These are phyloP conservation scores for Saccharomycopsis guyanensis DNA, from an alignment of 805 yeast genomes.

Conservation along the genomic window DNA sequence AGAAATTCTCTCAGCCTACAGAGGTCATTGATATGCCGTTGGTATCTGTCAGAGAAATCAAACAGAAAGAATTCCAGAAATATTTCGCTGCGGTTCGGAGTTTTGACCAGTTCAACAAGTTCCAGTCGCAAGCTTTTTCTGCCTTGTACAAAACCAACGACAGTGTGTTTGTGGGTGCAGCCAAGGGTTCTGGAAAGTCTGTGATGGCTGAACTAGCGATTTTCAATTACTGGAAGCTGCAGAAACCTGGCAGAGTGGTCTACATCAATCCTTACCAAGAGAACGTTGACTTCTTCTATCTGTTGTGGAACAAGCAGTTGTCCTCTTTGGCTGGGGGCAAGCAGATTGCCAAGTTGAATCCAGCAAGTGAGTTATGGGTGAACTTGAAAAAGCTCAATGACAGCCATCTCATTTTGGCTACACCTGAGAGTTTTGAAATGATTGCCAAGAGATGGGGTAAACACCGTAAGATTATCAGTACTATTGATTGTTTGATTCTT, in stretches of 20 bases:
- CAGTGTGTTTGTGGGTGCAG: constrained; percentile 57
- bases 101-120: constrained; percentile 55
- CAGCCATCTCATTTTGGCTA: constrained; percentile 63
- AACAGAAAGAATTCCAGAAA: constrained; percentile 38
- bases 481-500: constrained; percentile 58
- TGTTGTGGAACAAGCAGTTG: constrained; percentile 48
- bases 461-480: constrained; percentile 60
- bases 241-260: constrained; percentile 60
- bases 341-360: constrained; percentile 43
- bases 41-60: constrained; percentile 42
- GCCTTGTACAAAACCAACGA: constrained; percentile 50
- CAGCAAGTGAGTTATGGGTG: constrained; percentile 39
- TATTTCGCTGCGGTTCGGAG: constrained; percentile 28
- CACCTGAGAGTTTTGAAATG: constrained; percentile 71
- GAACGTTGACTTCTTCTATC: constrained; percentile 38
- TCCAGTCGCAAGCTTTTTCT: constrained; percentile 68
- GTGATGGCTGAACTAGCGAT: constrained; percentile 66
- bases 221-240: constrained; percentile 57
- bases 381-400: constrained; percentile 51
- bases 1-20: constrained; percentile 56
- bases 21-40: constrained; percentile 45
- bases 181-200: constrained; percentile 75
- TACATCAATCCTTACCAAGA: constrained; percentile 63
- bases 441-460: constrained; percentile 75
- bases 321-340: constrained; percentile 49